Base-by-base conservation (phyloP, 163 green algal species). In the Trebouxia gelatinosa region DNA sequence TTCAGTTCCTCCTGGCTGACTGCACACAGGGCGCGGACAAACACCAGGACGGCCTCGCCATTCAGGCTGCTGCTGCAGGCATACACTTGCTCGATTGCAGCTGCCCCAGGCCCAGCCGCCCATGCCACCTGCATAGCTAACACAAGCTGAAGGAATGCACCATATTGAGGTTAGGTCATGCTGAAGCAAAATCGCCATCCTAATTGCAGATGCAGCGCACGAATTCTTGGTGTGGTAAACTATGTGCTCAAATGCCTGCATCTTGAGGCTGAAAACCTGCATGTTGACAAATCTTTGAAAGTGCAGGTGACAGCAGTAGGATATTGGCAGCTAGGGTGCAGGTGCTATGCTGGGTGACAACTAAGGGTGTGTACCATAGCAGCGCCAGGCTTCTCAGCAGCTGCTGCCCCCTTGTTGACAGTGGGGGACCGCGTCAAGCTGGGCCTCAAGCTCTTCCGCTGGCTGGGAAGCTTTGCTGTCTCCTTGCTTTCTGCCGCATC, bases 1-100 rank as follows among this genome's bases (percentile, higher is more conserved):
- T 93, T 87, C 29, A 98, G 90, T 87, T 99, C 96, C 78, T 98
- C 94, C 38, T 94, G 81, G 75, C 89, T 94, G 5, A 98, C 91
- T 21, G 92, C 91, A 78, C 92, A 98, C 58, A 99, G 86, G 6
- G 94, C 92, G 23, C 93, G 87, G 40, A 97, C 87, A 74, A 98
- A 98, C 19, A 95, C 85, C 35, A 99, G 87, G 23, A 98, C 94
- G 0, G 92, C 92, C 32, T 98, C 93, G 51, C 92, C 91, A 81
- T 95, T 88, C 78, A 99, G 87, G 11, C 28, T 79, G 6, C 83
- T 81, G 80, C 88, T 96, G 70, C 83, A 75, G 1, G 83, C 79
- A 75, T 93, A 98, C 1, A 95, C 81, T n/a, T 87, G 77, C 39
- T 95, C 87, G n/a, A 93, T 85, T 38, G 76, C 70, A 0, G 79